Evolutionary conservation across 1,284 basidiomycete species (phyloP).

Genomic region (Porogramme epimiltina): DNA sequence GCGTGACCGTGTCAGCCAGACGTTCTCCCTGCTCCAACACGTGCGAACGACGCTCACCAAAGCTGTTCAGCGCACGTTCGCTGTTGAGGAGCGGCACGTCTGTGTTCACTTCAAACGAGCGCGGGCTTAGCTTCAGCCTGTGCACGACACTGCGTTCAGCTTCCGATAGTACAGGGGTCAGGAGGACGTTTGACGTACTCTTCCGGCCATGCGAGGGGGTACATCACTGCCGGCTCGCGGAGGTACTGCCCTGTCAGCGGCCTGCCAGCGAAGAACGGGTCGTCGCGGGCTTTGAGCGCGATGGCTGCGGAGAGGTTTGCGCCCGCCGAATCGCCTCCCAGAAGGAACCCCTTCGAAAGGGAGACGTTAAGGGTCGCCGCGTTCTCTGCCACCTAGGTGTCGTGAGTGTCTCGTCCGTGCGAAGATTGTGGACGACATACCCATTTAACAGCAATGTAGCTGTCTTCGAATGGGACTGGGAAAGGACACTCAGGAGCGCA

Average conservation of each 20-base stretch:
- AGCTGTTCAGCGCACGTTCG: too few species aligned
- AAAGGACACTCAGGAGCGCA: conserved; percentile 22
- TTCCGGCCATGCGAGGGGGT: background rate
- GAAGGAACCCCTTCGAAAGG: conserved; percentile 21
- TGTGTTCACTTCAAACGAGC: too few species aligned
- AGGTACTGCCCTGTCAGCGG: conserved; percentile 15
- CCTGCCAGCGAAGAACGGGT: conserved; percentile 19
- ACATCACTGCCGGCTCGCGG: conserved; percentile 1
- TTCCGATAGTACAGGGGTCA: too few species aligned
- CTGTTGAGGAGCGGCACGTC: too few species aligned
- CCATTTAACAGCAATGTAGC: conserved; percentile 25
- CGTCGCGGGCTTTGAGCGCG: conserved; percentile 23
- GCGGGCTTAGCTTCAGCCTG: too few species aligned
- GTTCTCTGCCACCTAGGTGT: conserved; percentile 6
- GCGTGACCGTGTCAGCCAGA: too few species aligned
- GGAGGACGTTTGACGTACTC: background rate
- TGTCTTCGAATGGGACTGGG: conserved; percentile 19
- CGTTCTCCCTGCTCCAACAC: too few species aligned
- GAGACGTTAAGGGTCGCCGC: conserved; percentile 7
- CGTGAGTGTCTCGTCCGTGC: too few species aligned
- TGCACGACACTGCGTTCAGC: too few species aligned
- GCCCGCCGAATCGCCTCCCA: conserved; percentile 30
- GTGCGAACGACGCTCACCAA: too few species aligned
- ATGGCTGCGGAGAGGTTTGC: conserved; percentile 24
- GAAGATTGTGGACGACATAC: too few species aligned